Evolutionary conservation across 2,329 filamentous ascomycete species (phyloP), one percentile per base, ranked within the genome.

Genomic region (Periglandula ipomoeae): DNA sequence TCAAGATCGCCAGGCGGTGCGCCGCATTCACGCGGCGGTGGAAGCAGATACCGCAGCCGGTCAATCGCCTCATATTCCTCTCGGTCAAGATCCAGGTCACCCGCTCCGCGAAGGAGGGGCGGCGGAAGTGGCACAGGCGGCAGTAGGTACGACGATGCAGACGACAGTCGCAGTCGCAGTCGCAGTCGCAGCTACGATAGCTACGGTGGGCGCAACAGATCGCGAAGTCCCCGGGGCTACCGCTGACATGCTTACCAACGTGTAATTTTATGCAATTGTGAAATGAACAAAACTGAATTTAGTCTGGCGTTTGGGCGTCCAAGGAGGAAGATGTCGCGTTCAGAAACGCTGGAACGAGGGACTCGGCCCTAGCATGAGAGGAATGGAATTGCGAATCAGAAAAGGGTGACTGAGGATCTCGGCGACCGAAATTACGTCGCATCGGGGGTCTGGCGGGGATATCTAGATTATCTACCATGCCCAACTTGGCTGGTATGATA

Each of bases 121-220:
- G 60, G 59, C 44, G 60, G 60, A 42, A 50, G 57, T 23, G 56
- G 65, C 13, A 63, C 63, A 24, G 59, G 64, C n/a, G 57, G 60
- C n/a, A 57, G 59, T 37, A 46, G 44, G 20, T 15, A 40, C 27
- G 47, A 50, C n/a, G 40, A 44, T 11, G 40, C 19, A 3, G 44
- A 47, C 30, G 55, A 56, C 42, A 59, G 68, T 52, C 70, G 74
- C 37, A 79, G 74, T 52, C 71, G 69, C 8, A 76, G 72, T 48
- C 70, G 68, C 53, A 76, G 72, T 48, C 70, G 68, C 53, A 76
- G 72, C 56, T 69, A 75, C 52, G 67, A 62, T 41, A 68, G 67
- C 55, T 62, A 71, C 40, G 58, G 55, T 15, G 65, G 65, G 53
- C 65, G 69, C 41, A 70, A 66, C 48, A 64, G 63, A 43, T 72